Evolutionary conservation across 345 rosid genomes (phyloP), one percentile per base, ranked within the genome.

Genomic region (Populus pruinosa): DNA sequence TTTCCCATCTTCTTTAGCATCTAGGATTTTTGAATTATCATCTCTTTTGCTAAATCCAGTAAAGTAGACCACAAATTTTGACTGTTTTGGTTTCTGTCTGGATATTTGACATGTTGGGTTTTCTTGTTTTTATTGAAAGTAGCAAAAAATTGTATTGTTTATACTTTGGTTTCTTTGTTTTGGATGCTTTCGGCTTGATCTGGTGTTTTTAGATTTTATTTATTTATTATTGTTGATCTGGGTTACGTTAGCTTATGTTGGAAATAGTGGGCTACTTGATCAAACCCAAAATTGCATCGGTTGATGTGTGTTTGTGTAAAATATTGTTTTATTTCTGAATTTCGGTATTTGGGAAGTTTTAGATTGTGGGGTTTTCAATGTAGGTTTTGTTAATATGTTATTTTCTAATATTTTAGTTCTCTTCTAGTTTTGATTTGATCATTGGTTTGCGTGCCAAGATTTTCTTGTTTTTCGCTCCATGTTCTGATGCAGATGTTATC

Each of bases 161-260:
- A 49, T 55, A 67, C 65, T 27, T 70, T 75, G 29, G 13, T 73
- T 72, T 62, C 73, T 20, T 43, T 55, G 29, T 64, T 39, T 67
- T 56, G 12, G 33, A 21, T 53, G 33, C 33, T 65, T 49, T 21
- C 44, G 59, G 20, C n/a, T 80, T 88, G 87, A 83, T 88, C 90
- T 81, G 83, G 73, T 84, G 76, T 84, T 85, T 38, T 67, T 44
- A n/a, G 74, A 33, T 64, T 33, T 38, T 13, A 10, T 38, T 33
- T n/a, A 29, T 6, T 44, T 13, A 21, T n/a, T 55, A 27, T 47
- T 64, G 14, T 72, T 80, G 82, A 78, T 86, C 67, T 76, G 66
- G 69, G 27, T 66, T 77, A 64, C 56, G 36, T 63, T 47, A 47
- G 78, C 63, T 75, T 38, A 36, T 47, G 69, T 12, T 33, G 74